A percentile compares a stretch with the other conserved stretches of the same genome.
Conservation (phyloP, 2,329 filamentous ascomycete genomes). For the Uncinocarpus reesii region DNA sequence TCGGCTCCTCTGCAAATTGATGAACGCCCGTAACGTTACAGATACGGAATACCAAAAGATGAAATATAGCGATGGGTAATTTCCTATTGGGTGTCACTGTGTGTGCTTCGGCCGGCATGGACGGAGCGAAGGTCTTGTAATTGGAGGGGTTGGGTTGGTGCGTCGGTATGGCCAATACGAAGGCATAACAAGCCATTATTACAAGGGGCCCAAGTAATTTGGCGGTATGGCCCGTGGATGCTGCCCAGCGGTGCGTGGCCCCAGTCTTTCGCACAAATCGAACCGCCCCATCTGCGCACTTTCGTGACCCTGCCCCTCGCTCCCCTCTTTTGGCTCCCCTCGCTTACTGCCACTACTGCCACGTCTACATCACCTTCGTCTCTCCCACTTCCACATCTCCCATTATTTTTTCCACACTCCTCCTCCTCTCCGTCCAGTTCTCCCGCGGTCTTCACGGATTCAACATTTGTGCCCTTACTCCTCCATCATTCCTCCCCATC, state of each 20-base stretch:
- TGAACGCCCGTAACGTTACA: neutral
- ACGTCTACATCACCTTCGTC: slow-evolving; percentile 8
- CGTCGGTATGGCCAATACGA: neutral
- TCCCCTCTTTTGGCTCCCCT: slow-evolving; percentile 3
- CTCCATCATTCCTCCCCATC: slow-evolving; percentile 8
- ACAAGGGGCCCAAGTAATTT: slow-evolving; percentile 5
- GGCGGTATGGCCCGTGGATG: slow-evolving; percentile 7
- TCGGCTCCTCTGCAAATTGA: too few species aligned
- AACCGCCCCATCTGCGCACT: neutral
- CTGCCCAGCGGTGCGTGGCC: slow-evolving; percentile 4
- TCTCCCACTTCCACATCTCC: slow-evolving; percentile 13
- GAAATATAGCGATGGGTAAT: slow-evolving; percentile 5
- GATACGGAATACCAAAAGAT: neutral
- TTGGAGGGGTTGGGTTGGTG: slow-evolving; percentile 10
- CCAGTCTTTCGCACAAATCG: slow-evolving; percentile 4
- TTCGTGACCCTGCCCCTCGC: slow-evolving; percentile 11
- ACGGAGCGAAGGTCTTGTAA: neutral
- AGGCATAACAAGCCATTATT: slow-evolving; percentile 7
- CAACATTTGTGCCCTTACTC: slow-evolving; percentile 19
- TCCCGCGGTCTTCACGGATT: slow-evolving; percentile 16
- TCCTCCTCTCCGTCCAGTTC: slow-evolving; percentile 18
- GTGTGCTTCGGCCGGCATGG: slow-evolving; percentile 4
- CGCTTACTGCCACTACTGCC: slow-evolving; percentile 9
- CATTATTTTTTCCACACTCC: slow-evolving; percentile 19
- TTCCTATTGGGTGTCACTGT: slow-evolving; percentile 10